A percentile compares a stretch with the other conserved stretches of the same genome.
Conservation (phyloP, 306 rosid species). For the Crotalaria pallida region DNA sequence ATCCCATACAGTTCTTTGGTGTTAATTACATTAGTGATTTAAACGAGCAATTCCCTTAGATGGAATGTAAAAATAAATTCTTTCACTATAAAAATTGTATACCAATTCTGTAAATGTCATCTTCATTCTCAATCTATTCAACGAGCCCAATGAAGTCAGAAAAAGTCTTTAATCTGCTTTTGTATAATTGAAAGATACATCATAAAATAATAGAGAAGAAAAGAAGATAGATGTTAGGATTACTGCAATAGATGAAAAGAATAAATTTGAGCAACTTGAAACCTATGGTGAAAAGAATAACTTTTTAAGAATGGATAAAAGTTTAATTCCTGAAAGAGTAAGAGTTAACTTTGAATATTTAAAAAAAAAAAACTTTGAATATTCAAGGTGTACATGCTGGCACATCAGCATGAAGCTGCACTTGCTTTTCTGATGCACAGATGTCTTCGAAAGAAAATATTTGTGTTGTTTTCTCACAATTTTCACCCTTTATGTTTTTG, state of each 20-base stretch:
- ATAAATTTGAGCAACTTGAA: not conserved
- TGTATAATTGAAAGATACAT: not conserved
- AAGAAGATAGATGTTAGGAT: not conserved
- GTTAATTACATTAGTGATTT: constrained; percentile 8
- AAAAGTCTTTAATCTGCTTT: not conserved
- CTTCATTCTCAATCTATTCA: constrained; percentile 1
- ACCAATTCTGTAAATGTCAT: not conserved
- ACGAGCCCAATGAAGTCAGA: constrained; percentile 1
- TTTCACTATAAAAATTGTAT: not conserved
- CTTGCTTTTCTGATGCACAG: not conserved
- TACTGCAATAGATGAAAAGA: not conserved
- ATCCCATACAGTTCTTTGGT: not conserved
- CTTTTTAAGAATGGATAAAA: too few species aligned
- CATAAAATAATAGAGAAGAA: not conserved
- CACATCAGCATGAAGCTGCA: not conserved
- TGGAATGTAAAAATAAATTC: not conserved
- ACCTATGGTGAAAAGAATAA: too few species aligned
- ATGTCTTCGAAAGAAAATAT: not conserved
- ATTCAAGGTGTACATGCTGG: not conserved
- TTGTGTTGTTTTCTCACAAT: constrained; percentile 20
- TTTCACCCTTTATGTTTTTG: constrained; percentile 28
- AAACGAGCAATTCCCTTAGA: constrained; percentile 5
- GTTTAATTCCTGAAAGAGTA: not conserved
- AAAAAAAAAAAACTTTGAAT: too few species aligned
- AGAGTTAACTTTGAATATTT: too few species aligned